Evolutionary conservation across 345 rosid genomes (phyloP).

Genomic region (Psidium guajava): DNA sequence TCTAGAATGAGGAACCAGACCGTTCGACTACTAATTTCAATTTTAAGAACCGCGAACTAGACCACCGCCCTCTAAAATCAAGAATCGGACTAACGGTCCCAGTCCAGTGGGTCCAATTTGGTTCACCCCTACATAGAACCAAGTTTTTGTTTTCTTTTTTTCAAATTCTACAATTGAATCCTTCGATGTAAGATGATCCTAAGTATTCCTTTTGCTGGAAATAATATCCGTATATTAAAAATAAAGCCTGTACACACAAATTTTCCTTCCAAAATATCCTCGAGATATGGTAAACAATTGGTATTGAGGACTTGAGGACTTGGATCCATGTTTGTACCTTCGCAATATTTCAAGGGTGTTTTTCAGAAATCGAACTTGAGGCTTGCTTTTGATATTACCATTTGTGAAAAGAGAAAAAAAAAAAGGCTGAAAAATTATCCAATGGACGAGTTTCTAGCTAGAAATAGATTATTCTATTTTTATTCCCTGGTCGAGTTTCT

Average conservation of each 20-base stretch:
- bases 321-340: neutral
- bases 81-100: too few species aligned
- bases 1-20: too few species aligned
- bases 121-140: too few species aligned
- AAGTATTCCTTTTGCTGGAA: neutral
- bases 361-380: neutral
- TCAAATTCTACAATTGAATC: neutral
- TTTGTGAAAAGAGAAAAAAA: neutral
- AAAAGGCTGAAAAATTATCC: neutral
- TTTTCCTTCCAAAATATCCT: neutral
- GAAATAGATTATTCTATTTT: too few species aligned
- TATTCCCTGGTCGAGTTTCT: too few species aligned
- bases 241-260: neutral
- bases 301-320: neutral
- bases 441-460: neutral
- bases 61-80: too few species aligned
- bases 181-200: neutral
- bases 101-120: too few species aligned
- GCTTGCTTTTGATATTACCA: neutral
- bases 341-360: neutral
- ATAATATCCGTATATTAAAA: neutral
- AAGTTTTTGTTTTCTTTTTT: neutral
- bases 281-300: neutral
- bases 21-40: too few species aligned
- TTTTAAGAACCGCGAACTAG: too few species aligned